phyloP scores from a whole-genome alignment of 768 basidiomycete genomes.

The Cyathus striatus region DNA sequence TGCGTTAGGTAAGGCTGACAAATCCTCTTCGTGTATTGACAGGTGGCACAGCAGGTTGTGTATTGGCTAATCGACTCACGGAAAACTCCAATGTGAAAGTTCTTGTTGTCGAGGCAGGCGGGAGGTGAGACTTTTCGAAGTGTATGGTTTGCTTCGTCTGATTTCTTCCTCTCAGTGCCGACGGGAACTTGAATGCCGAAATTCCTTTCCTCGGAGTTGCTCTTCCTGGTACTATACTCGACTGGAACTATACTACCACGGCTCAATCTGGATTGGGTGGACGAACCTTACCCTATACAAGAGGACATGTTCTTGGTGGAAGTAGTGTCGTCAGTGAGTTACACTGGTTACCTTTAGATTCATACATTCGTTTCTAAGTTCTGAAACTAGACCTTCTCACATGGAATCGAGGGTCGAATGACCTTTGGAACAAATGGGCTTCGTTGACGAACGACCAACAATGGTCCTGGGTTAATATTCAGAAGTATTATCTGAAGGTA shows the following conservation, averaged over 20 bases:
- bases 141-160: background rate
- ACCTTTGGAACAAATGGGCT: slow-evolving; percentile 54
- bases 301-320: slow-evolving; percentile 21
- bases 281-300: slow-evolving; percentile 14
- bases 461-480: slow-evolving; percentile 35
- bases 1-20: background rate
- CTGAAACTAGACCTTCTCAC: slow-evolving; percentile 15
- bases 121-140: slow-evolving; percentile 33
- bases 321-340: slow-evolving; percentile 21
- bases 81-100: slow-evolving; percentile 44
- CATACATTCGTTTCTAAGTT: background rate
- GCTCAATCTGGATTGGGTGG: slow-evolving; percentile 16
- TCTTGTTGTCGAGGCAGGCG: slow-evolving; percentile 50
- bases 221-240: slow-evolving; percentile 11
- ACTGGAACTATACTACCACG: slow-evolving; percentile 23
- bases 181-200: slow-evolving; percentile 7
- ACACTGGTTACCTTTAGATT: slow-evolving; percentile 10
- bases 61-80: slow-evolving; percentile 49
- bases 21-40: background rate
- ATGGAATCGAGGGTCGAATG: slow-evolving; percentile 27
- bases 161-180: slow-evolving; percentile 4
- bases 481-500: slow-evolving; percentile 22
- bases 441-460: slow-evolving; percentile 35
- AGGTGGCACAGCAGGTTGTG: slow-evolving; percentile 54
- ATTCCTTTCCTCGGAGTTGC: slow-evolving; percentile 8